Evolutionary conservation across 2,329 filamentous ascomycete genomes (phyloP).

Genomic region (Chaetomiaceae sp.): DNA sequence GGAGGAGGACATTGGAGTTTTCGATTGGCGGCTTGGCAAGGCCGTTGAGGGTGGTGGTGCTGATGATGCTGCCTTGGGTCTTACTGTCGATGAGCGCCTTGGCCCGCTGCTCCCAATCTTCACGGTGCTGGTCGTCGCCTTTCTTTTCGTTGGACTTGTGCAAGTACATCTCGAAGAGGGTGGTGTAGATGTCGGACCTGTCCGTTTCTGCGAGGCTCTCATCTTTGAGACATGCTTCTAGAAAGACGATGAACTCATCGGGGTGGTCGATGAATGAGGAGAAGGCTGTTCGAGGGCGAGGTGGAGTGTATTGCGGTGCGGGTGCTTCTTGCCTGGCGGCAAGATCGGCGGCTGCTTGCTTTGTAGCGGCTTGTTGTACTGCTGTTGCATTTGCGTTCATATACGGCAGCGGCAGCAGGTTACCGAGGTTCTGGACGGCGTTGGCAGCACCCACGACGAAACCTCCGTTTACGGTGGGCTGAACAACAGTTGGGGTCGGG

Average conservation of each 20-base stretch:
- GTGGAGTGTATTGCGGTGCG: constrained; percentile 63
- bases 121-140: constrained; percentile 56
- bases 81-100: constrained; percentile 75
- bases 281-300: constrained; percentile 83
- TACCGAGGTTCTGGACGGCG: constrained; percentile 80
- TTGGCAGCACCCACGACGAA: constrained; percentile 59
- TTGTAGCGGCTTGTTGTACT: constrained; percentile 39
- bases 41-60: neutral
- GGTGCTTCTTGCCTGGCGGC: constrained; percentile 45
- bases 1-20: constrained; percentile 85
- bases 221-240: constrained; percentile 80
- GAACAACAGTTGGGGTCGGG: constrained; percentile 31
- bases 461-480: constrained; percentile 37
- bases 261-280: constrained; percentile 95
- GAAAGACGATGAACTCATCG: constrained; percentile 83
- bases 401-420: constrained; percentile 78
- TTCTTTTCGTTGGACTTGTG: constrained; percentile 77
- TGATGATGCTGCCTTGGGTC: neutral
- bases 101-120: constrained; percentile 85
- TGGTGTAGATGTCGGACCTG: constrained; percentile 84
- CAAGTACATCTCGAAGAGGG: constrained; percentile 96
- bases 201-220: constrained; percentile 67
- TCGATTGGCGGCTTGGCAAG: constrained; percentile 64
- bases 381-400: constrained; percentile 62
- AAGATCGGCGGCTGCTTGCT: constrained; percentile 49